phyloP scores from a whole-genome alignment of 2,329 filamentous ascomycete species.

The Diaporthe batatas region DNA sequence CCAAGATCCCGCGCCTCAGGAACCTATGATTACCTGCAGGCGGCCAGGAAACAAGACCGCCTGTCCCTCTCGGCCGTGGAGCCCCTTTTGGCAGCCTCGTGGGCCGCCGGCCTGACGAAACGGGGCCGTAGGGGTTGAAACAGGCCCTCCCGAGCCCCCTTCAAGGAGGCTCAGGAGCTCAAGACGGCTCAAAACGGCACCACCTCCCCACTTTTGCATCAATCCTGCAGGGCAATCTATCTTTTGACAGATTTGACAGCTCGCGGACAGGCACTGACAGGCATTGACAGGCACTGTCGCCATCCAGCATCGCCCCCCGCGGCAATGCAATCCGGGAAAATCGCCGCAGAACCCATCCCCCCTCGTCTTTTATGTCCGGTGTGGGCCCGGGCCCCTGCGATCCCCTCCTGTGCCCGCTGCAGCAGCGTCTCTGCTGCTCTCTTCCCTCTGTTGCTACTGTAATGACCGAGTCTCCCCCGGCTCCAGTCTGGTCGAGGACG shows the following conservation, averaged over 20 bases:
- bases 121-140: conserved; percentile 32
- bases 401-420: too few relatives aligned
- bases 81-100: conserved; percentile 17
- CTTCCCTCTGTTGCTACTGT: neutral
- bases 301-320: conserved; percentile 10
- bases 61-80: neutral
- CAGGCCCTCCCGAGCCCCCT: conserved; percentile 33
- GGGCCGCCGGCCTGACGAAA: conserved; percentile 2
- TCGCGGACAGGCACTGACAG: conserved; percentile 30
- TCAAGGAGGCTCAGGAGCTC: conserved; percentile 39
- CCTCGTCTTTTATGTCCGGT: neutral
- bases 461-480: neutral
- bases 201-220: conserved; percentile 21
- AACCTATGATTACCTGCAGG: conserved; percentile 10
- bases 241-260: conserved; percentile 41
- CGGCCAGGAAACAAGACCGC: conserved; percentile 1
- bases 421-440: neutral
- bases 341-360: conserved; percentile 1
- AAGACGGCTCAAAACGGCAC: conserved; percentile 36
- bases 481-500: neutral
- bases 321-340: conserved; percentile 33
- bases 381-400: neutral
- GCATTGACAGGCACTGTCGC: conserved; percentile 31
- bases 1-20: conserved; percentile 10
- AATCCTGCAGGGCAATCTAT: conserved; percentile 36